phyloP scores from a whole-genome alignment of 768 basidiomycete genomes.

The Panaeolus cyanescens region DNA sequence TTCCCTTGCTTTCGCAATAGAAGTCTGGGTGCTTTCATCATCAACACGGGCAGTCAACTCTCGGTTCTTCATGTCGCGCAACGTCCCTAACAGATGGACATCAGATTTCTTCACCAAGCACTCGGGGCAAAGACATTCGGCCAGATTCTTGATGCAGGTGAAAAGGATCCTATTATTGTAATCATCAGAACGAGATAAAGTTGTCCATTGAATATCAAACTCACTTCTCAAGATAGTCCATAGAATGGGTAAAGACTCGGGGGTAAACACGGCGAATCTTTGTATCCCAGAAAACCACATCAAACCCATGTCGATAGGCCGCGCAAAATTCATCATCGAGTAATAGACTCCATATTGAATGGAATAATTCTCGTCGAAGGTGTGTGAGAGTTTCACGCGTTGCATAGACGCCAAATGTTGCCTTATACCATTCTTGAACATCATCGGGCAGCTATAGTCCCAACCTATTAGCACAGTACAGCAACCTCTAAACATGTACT shows the following conservation, averaged over 20 bases:
- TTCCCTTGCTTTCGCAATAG: not conserved
- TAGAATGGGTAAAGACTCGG: not conserved
- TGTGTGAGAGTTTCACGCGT: not conserved
- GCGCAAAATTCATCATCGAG: conserved; percentile 31
- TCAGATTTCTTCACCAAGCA: not conserved
- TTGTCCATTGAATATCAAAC: not conserved
- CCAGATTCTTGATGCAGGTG: not conserved
- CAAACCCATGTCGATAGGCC: conserved; percentile 32
- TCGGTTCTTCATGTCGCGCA: not conserved
- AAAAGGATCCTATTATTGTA: not conserved
- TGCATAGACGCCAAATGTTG: not conserved
- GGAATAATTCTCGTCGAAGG: conserved; percentile 12
- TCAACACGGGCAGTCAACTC: not conserved
- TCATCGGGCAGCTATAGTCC: not conserved
- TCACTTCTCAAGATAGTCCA: not conserved
- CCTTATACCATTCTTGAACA: not conserved
- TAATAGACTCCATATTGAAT: conserved; percentile 26
- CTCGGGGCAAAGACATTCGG: not conserved
- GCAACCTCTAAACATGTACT: not conserved
- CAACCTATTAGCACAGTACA: too few relatives aligned
- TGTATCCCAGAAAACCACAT: conserved; percentile 26
- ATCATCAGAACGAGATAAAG: not conserved
- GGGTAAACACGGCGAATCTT: conserved; percentile 15
- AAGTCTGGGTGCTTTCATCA: not conserved
- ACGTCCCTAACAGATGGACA: not conserved